Percentiles rank a stretch among this genome's conserved stretches.
Conservation (phyloP, 805 yeast species). For the Ascoidea tarda region DNA sequence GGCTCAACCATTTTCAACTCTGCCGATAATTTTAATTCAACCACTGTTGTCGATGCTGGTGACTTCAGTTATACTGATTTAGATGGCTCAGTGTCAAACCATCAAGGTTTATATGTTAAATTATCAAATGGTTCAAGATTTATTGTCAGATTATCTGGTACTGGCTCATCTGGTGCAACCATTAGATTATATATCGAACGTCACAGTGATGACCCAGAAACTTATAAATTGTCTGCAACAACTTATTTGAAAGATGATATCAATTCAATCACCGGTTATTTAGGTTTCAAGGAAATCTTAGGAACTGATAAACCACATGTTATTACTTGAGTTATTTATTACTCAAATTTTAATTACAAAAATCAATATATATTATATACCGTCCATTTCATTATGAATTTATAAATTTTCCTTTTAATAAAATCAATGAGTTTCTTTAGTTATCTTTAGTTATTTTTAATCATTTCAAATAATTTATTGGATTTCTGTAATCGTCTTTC, state of each 20-base stretch:
- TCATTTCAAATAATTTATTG: too few relatives aligned
- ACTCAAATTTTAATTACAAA: background rate
- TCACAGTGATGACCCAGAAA: conserved; percentile 46
- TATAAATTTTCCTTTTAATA: too few relatives aligned
- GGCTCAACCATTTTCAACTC: conserved; percentile 29
- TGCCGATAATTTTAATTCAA: conserved; percentile 19
- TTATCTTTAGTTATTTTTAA: too few relatives aligned
- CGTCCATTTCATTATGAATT: background rate
- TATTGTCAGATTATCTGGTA: conserved; percentile 86
- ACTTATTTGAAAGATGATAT: conserved; percentile 56
- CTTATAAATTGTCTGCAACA: conserved; percentile 40
- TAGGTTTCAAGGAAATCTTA: conserved; percentile 57
- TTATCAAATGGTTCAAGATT: conserved; percentile 72
- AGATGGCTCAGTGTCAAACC: conserved; percentile 77
- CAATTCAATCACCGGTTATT: conserved; percentile 44
- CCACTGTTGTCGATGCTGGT: conserved; percentile 58
- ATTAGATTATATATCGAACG: conserved; percentile 85
- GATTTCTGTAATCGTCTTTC: background rate
- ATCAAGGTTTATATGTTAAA: conserved; percentile 84
- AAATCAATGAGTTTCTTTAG: too few relatives aligned
- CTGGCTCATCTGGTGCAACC: conserved; percentile 97
- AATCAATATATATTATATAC: too few relatives aligned
- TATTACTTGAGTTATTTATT: conserved; percentile 35
- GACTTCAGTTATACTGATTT: conserved; percentile 88
- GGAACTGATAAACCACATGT: conserved; percentile 87